Base-by-base conservation (phyloP, 495 filamentous ascomycete species). In the Glarea lozoyensis region DNA sequence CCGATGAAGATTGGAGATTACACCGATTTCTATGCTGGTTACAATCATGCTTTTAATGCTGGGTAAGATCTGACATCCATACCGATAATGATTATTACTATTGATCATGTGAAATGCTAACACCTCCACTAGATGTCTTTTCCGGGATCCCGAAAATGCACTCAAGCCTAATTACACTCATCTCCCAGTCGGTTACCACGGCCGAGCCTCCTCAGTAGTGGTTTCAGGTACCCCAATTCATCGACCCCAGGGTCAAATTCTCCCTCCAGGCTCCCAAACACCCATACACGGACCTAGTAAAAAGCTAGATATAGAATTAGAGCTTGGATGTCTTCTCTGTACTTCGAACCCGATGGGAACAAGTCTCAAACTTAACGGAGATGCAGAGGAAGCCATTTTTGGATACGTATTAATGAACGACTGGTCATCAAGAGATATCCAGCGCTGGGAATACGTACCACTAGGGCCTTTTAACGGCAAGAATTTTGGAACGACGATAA, bases 1-100 rank as follows among this genome's bases (percentile, higher is more conserved):
- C 90, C 90, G 4, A 79, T 97, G 77, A 69, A 72, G 23, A 88
- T 95, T 42, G 84, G 86, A n/a, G 88, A 96, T 59, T 97, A 97
- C 63, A 93, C 90, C 10, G 90, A 97, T 63, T 97, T 97, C 68
- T 97, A 87, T 63, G 90, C 84, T n/a, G 90, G 90, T 19, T 63
- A 80, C 40, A 80, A 94, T 56, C 90, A 97, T 63, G 90, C 90
- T 29, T 82, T 78, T 65, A 82, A 84, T 42, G 72, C 83, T n/a
- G 50, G 54, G 37, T 42, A 25, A 2, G 45, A 2, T 16, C 37
- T 30, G 18, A 12, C 10, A 19, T 40, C 22, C n/a, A 7, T 29
- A 7, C 25, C 25, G n/a, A 7, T 35, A 9, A 6, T 35, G 15
- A 35, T 35, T 6, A 10, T 15, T 35, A 10, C 6, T 35, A 16